Base-by-base conservation (phyloP, 1,284 basidiomycete species). In the Sphaerobolus stellatus region DNA sequence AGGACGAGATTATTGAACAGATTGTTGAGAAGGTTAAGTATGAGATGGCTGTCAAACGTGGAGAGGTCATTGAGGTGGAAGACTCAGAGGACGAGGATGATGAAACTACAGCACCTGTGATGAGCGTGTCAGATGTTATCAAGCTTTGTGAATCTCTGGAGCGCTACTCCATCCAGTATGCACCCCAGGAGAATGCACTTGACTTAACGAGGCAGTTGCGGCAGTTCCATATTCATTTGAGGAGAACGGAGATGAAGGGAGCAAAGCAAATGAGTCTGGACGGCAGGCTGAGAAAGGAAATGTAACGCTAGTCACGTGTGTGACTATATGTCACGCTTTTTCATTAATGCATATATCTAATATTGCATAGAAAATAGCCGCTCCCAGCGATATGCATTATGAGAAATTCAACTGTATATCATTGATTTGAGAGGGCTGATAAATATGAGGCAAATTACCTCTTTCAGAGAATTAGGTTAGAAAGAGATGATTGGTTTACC, bases 21-120 rank as follows among this genome's bases (percentile, higher is more conserved):
- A 61, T 65, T 50, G 51, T 64, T 57, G 28, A 30, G n/a, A 11
- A 34, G 33, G 33, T 34, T 34, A 34, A 34, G 11, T 34, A 34
- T 18, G n/a, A 34, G 33, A 18, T 11, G 33, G 33, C 11, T 34
- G 33, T 34, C 33, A 34, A 18, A 34, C 11, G 33, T 18, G 11
- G 11, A 34, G 33, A 34, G 33, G 33, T 34, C 33, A 34, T 34
- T 11, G 33, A 18, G 11, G 33, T 11, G n/a, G n/a, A n/a, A 11
- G 11, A 34, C 18, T 34, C 33, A 34, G 11, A 34, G 33, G 11
- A 11, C 11, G 33, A 34, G 33, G n/a, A 11, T 11, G n/a, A 18
- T 18, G 11, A 11, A 18, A 18, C 11, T 11, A 18, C 11, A n/a
- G n/a, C n/a, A n/a, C n/a, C n/a, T n/a, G n/a, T n/a, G n/a, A n/a